Evolutionary conservation across 2,329 filamentous ascomycete species (phyloP), one percentile per base, ranked within the genome.

Genomic region (Cladosporium oxysporum): DNA sequence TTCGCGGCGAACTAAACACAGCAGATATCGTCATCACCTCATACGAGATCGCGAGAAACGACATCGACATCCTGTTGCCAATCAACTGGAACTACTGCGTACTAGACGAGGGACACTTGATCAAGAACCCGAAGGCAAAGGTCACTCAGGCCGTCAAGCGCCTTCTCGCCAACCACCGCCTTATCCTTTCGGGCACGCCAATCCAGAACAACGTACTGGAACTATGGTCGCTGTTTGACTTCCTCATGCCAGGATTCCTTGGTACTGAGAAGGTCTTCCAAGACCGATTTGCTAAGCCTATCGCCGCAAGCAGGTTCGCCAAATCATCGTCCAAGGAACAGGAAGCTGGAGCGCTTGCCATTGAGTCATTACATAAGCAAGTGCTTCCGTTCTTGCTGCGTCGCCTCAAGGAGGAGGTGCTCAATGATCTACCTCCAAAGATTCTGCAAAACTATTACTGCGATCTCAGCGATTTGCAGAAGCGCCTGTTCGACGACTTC

Each of bases 391-490:
- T 99, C 88, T 83, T 99, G 68, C 87, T 99, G 47, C 92, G 95
- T 67, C 93, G 95, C 73, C 85, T 99, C 72, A 99, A 99, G 80
- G 95, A 99, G 80, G 95, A 99, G 78, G 95, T 99, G 21, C 84
- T 99, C 67, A 91, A 99, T 72, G 95, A 99, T 74, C 83, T 99
- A 10, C 95, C 95, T 2, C 95, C 95, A 8, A 99, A 99, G 87
- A 99, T 99, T 73, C 82, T 99, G 61, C 95, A 99, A 77, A 99
- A 99, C 79, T 99, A 99, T 82, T 99, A 99, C 81, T 99, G 95
- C 78, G 95, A 99, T 75, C 88, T 97, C 21, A 97, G 92, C 73
- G 95, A 99, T 65, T 82, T 99, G 61, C 95, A 99, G 78, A 91
- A 90, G 82, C 96, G 92, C 77, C 86, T 99, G 0, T 99, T 99